Base-by-base conservation (phyloP, 148 eudicot genomes). In the Camellia japonica region DNA sequence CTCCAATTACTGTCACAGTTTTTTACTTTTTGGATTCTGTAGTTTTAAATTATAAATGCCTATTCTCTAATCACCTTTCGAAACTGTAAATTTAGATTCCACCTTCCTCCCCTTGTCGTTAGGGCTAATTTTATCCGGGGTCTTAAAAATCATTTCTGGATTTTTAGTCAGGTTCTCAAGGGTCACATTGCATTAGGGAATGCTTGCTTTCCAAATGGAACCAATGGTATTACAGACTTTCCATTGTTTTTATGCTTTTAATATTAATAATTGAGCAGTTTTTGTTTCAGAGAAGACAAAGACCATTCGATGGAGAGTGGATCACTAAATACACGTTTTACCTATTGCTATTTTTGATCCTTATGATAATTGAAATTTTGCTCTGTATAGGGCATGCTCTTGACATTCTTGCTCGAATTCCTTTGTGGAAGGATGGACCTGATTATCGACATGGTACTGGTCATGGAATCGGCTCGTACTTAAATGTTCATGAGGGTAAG, bases 401-500 rank as follows among this genome's bases (percentile, higher is more conserved):
- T 73, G 38, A 30, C 38, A 30, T 30, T 30, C 38, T 30, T 30
- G 38, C 38, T 30, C 1, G 38, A 30, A 30, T 30, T 30, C 1
- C 38, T 30, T 30, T 30, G 1, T 30, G 38, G 1, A 30, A 30
- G 1, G 38, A 30, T 30, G 38, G 38, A 30, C 38, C 1, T 30
- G 38, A 30, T 30, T 30, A 30, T 30, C 1, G 38, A 30, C 38
- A 30, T 30, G 38, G 38, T 30, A 30, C 38, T 30, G 38, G 1
- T 30, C 38, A 30, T 30, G 38, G 38, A 30, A 30, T 30, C 1
- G 38, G 38, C 38, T 30, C 38, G 0, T 30, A 30, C 38, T 30
- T 30, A 30, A 30, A 30, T 30, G 99, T 96, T 78, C 98, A 96
- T 77, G 99, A 96, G 91, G 99, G 99, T 85, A 86, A 85, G 90